These are phyloP conservation scores for Aspergillus persii DNA, from an alignment of 2,329 filamentous ascomycete species.

Conservation along the genomic window DNA sequence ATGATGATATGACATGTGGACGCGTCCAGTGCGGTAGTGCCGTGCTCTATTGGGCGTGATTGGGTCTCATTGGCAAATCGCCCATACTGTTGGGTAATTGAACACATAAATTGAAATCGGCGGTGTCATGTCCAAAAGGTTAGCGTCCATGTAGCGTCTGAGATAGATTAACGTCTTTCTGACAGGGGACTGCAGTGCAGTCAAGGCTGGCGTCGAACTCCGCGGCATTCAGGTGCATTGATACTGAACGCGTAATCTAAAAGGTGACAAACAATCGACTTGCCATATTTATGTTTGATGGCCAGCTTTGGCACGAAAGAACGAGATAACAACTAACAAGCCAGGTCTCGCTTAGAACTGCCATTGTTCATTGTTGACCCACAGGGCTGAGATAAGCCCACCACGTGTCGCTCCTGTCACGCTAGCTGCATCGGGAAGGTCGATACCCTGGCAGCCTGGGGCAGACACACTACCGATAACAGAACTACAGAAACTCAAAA, in stretches of 20 bases:
- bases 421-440: background rate
- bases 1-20: background rate
- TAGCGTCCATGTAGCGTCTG: background rate
- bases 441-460: background rate
- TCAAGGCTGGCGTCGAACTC: background rate
- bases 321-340: background rate
- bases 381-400: background rate
- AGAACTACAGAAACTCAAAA: no score
- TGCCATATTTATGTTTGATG: background rate
- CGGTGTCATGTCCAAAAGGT: background rate
- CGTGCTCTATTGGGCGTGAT: background rate
- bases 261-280: background rate
- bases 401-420: background rate
- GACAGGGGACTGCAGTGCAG: background rate
- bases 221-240: background rate
- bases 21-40: background rate
- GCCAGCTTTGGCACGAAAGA: background rate
- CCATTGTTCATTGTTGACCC: background rate
- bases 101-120: background rate
- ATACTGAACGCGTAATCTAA: background rate
- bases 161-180: background rate
- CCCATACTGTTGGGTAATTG: background rate
- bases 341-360: background rate
- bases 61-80: background rate
- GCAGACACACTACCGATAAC: no score